These are phyloP conservation scores for Schizosaccharomyces cryophilus DNA, from an alignment of 805 yeast species.

Conservation along the genomic window DNA sequence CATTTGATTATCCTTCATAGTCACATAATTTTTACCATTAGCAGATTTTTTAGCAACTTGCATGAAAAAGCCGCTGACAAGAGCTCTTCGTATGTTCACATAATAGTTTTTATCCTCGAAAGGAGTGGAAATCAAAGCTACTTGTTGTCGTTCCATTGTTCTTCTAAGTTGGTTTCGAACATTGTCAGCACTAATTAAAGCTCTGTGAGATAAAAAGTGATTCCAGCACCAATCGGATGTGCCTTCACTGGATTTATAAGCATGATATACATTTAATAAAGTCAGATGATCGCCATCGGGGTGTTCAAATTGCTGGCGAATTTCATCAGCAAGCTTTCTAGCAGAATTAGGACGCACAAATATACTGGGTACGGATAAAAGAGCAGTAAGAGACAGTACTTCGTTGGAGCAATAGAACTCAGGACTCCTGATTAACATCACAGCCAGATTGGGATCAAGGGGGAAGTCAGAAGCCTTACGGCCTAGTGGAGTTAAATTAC, in stretches of 20 bases:
- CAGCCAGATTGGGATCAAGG: constrained; percentile 84
- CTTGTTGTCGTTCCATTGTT: constrained; percentile 57
- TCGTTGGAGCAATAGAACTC: constrained; percentile 74
- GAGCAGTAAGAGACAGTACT: constrained; percentile 64
- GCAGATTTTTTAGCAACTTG: constrained; percentile 76
- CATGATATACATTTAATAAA: constrained; percentile 65
- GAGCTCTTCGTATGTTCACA: constrained; percentile 55
- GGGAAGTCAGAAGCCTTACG: constrained; percentile 83
- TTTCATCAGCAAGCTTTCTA: constrained; percentile 72
- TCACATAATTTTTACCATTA: constrained; percentile 48
- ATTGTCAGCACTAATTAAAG: constrained; percentile 62
- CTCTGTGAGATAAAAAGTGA: constrained; percentile 60
- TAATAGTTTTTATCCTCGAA: constrained; percentile 33
- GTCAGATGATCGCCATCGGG: constrained; percentile 91
- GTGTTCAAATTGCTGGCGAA: constrained; percentile 67
- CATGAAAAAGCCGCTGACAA: constrained; percentile 89
- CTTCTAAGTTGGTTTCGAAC: constrained; percentile 65
- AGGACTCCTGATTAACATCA: constrained; percentile 69
- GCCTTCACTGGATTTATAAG: constrained; percentile 23
- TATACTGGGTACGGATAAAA: constrained; percentile 81
- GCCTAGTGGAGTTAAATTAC: constrained; percentile 71
- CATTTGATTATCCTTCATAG: constrained; percentile 89
- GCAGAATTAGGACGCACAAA: constrained; percentile 81
- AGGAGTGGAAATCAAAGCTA: constrained; percentile 47
- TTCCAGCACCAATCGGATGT: constrained; percentile 70